Evolutionary conservation across 345 rosid genomes (phyloP).

Genomic region (Cardiospermum halicacabum): DNA sequence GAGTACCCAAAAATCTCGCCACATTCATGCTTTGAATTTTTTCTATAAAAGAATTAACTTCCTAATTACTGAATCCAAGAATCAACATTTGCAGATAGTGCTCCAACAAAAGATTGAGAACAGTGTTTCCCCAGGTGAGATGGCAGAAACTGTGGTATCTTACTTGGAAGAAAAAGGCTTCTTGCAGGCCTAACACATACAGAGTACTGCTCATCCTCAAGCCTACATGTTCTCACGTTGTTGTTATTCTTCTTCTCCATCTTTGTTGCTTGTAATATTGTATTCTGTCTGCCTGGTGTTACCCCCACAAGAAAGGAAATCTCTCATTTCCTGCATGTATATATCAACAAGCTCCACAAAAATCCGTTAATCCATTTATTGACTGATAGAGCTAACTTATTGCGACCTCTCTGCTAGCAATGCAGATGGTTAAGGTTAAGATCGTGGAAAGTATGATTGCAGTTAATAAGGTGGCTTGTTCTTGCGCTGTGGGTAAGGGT

Average conservation of each 20-base stretch:
- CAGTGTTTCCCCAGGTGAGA: constrained; percentile 44
- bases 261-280: background rate
- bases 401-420: background rate
- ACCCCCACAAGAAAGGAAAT: constrained; percentile 20
- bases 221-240: background rate
- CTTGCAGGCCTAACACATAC: constrained; percentile 38
- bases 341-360: constrained; percentile 1
- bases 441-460: background rate
- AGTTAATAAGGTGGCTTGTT: background rate
- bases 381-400: background rate
- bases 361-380: background rate
- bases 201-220: background rate
- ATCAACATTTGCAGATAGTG: constrained; percentile 46
- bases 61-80: constrained; percentile 1
- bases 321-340: constrained; percentile 23
- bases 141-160: constrained; percentile 62
- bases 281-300: background rate
- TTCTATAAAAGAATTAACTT: background rate
- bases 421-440: background rate
- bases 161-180: constrained; percentile 67
- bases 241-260: no score
- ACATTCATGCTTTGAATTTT: background rate
- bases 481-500: background rate
- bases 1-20: background rate
- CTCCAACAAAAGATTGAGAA: constrained; percentile 32